Evolutionary conservation across 805 yeast species (phyloP).

Genomic region (Monosporozyma servazzii): DNA sequence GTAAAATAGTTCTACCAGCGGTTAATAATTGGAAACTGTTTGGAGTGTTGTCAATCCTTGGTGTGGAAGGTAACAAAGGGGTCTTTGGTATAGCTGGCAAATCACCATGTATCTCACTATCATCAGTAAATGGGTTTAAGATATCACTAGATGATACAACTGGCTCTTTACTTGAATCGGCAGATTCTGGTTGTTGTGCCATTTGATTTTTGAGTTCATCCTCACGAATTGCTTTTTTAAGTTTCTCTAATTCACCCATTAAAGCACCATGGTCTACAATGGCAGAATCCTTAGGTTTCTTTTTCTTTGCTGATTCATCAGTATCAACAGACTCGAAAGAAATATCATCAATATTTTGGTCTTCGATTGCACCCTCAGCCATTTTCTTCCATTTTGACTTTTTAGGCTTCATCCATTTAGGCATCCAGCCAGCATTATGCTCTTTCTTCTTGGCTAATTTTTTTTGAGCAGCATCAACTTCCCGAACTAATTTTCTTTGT

Average conservation of each 20-base stretch:
- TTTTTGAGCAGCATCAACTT: conserved; percentile 77
- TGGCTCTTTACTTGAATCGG: not conserved
- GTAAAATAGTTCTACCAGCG: conserved; percentile 24
- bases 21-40: conserved; percentile 22
- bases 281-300: conserved; percentile 18
- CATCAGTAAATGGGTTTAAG: not conserved
- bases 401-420: conserved; percentile 42
- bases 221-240: conserved; percentile 21
- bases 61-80: not conserved
- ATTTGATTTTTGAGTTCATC: conserved; percentile 7
- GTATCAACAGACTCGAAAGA: conserved; percentile 3
- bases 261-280: conserved; percentile 25
- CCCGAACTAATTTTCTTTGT: conserved; percentile 71
- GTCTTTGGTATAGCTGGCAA: not conserved
- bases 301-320: conserved; percentile 2
- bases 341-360: conserved; percentile 10
- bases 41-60: conserved; percentile 7
- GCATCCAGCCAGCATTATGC: conserved; percentile 32
- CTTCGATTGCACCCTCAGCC: conserved; percentile 41
- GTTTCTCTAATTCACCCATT: conserved; percentile 18
- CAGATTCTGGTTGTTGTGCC: not conserved
- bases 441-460: conserved; percentile 38
- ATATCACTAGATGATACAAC: not conserved
- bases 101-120: not conserved
- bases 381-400: conserved; percentile 53